Evolutionary conservation across 371 early-diverging fungal species (phyloP).

Genomic region (Mucor racemosus): DNA sequence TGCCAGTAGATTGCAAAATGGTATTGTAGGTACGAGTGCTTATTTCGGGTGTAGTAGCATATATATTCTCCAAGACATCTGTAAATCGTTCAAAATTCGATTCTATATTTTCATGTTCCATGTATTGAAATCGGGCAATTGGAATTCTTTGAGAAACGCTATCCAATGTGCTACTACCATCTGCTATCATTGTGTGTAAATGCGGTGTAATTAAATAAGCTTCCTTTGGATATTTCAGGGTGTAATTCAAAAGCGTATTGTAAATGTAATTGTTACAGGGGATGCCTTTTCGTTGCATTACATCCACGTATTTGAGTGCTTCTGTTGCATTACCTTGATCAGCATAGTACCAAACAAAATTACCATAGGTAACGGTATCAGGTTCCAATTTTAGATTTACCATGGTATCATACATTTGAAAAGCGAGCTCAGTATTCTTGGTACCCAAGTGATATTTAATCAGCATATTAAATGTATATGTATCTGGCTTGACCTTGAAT

Average conservation of each 20-base stretch:
- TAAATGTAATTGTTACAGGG: slow-evolving; percentile 30
- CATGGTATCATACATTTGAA: slow-evolving; percentile 36
- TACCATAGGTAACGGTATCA: slow-evolving; percentile 30
- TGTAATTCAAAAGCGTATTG: slow-evolving; percentile 28
- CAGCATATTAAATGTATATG: slow-evolving; percentile 34
- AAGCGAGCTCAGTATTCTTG: slow-evolving; percentile 28
- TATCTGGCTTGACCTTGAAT: slow-evolving; percentile 25
- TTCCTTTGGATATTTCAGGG: slow-evolving; percentile 25
- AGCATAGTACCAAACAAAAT: slow-evolving; percentile 34
- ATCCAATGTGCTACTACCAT: slow-evolving; percentile 19
- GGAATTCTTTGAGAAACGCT: slow-evolving; percentile 23
- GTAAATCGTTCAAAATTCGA: slow-evolving; percentile 16
- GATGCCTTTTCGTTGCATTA: slow-evolving; percentile 34
- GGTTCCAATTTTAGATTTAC: slow-evolving; percentile 21
- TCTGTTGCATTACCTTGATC: slow-evolving; percentile 23
- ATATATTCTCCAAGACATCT: slow-evolving; percentile 17
- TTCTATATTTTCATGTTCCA: not conserved
- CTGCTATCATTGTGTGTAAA: slow-evolving; percentile 18
- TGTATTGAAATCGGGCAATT: slow-evolving; percentile 5
- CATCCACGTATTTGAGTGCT: slow-evolving; percentile 33
- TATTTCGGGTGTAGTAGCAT: not conserved
- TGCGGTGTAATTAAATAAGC: slow-evolving; percentile 21
- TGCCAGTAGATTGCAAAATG: slow-evolving; percentile 34
- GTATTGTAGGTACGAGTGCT: slow-evolving; percentile 45
- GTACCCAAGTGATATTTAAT: slow-evolving; percentile 29